Conservation (phyloP, 345 rosid genomes). For the Gossypium sturtianum region DNA sequence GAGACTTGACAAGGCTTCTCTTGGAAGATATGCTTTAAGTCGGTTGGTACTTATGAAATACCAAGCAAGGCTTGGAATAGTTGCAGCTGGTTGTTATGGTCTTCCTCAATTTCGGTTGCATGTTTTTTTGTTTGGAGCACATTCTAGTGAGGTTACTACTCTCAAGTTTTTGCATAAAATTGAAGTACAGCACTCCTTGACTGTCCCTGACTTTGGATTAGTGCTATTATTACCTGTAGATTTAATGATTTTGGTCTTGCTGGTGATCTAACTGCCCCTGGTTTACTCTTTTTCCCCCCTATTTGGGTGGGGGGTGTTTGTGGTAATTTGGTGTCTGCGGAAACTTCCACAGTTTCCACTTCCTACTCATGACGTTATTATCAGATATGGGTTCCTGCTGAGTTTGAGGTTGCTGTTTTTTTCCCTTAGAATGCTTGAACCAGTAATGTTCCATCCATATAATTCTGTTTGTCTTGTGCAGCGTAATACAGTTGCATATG, state of each 20-base stretch:
- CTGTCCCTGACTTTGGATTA: background rate
- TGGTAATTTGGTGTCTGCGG: slow-evolving; percentile 30
- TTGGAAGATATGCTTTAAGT: background rate
- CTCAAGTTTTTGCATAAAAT: background rate
- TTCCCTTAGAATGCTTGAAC: background rate
- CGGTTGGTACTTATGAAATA: background rate
- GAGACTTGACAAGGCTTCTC: background rate
- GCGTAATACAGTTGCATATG: slow-evolving; percentile 88
- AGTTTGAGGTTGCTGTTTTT: slow-evolving; percentile 62
- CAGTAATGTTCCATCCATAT: slow-evolving; percentile 3
- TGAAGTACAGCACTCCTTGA: slow-evolving; percentile 1
- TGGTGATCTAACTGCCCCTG: slow-evolving; percentile 13
- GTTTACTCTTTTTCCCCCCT: background rate
- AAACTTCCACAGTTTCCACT: slow-evolving; percentile 91
- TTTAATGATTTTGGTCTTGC: slow-evolving; percentile 3
- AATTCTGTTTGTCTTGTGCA: slow-evolving; percentile 35
- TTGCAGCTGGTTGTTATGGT: background rate
- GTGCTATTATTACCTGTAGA: background rate
- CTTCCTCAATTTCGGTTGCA: background rate
- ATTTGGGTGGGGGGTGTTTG: background rate
- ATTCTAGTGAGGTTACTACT: background rate
- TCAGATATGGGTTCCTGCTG: slow-evolving; percentile 78
- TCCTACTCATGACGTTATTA: slow-evolving; percentile 83
- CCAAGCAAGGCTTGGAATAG: background rate
- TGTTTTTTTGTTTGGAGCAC: background rate